A percentile compares a stretch with the other conserved stretches of the same genome.
phyloP scores from a whole-genome alignment of 2,329 filamentous ascomycete species.

The Salinomyces thailandicus region DNA sequence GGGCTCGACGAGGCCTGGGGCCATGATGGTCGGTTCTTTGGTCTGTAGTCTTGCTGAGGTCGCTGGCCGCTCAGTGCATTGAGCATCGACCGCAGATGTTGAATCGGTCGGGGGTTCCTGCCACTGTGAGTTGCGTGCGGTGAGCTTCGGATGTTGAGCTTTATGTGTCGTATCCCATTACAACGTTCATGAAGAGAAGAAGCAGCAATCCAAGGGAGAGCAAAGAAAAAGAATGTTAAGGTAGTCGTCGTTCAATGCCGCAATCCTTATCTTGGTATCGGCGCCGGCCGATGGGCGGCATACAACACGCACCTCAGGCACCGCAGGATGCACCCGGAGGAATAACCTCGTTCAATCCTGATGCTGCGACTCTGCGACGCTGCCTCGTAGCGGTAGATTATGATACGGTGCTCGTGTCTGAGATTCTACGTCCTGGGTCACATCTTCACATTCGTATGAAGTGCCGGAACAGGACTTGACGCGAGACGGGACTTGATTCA shows the following conservation, averaged over 20 bases:
- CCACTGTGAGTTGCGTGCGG: not conserved
- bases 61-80: not conserved
- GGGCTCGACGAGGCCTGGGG: conserved; percentile 45
- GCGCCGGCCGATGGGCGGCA: conserved; percentile 5
- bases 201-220: not conserved
- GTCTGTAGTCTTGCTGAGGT: not conserved
- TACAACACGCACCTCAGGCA: not conserved
- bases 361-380: too few relatives aligned
- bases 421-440: too few relatives aligned
- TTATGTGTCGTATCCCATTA: not conserved
- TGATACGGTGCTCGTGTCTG: too few relatives aligned
- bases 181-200: not conserved
- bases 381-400: too few relatives aligned
- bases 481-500: too few relatives aligned
- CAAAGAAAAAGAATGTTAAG: conserved; percentile 1
- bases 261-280: conserved; percentile 5
- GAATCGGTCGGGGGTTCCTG: not conserved
- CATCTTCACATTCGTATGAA: too few relatives aligned
- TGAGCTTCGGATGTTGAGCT: not conserved
- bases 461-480: too few relatives aligned
- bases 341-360: too few relatives aligned
- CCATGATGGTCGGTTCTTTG: conserved; percentile 34
- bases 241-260: not conserved
- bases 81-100: not conserved
- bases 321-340: not conserved